Conservation (phyloP, 2,329 filamentous ascomycete genomes). For the Xylariaceae sp. region DNA sequence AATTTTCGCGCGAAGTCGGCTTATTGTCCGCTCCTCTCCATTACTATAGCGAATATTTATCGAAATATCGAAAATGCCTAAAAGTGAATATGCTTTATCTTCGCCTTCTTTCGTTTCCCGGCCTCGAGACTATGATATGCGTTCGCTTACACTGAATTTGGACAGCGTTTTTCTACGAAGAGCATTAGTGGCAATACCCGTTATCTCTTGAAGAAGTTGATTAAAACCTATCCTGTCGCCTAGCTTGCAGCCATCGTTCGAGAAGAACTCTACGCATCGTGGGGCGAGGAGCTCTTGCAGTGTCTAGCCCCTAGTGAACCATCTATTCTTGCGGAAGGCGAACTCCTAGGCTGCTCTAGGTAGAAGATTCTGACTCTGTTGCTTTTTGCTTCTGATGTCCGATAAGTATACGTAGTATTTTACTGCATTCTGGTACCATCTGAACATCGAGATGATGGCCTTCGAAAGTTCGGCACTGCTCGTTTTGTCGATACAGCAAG, state of each 20-base stretch:
- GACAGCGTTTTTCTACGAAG: neutral
- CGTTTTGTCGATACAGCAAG: neutral
- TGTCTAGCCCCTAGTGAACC: neutral
- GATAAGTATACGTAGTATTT: neutral
- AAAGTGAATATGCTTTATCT: neutral
- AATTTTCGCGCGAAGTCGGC: neutral
- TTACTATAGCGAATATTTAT: conserved; percentile 1
- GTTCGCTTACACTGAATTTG: neutral
- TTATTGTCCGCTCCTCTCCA: neutral
- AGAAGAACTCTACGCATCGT: neutral
- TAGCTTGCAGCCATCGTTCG: neutral
- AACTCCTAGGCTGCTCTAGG: neutral
- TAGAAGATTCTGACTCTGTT: neutral
- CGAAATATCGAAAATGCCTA: conserved; percentile 1
- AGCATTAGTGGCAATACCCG: neutral
- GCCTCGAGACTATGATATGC: neutral
- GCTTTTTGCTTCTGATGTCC: neutral
- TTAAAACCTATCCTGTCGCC: neutral
- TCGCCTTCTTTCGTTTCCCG: neutral
- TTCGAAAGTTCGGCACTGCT: neutral
- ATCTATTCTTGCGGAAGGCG: neutral
- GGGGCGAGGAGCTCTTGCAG: neutral
- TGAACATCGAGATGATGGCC: neutral
- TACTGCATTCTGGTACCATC: neutral
- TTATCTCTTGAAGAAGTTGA: neutral